Conservation (phyloP, 2,329 filamentous ascomycete species). For the Trichophyton mentagrophytes region DNA sequence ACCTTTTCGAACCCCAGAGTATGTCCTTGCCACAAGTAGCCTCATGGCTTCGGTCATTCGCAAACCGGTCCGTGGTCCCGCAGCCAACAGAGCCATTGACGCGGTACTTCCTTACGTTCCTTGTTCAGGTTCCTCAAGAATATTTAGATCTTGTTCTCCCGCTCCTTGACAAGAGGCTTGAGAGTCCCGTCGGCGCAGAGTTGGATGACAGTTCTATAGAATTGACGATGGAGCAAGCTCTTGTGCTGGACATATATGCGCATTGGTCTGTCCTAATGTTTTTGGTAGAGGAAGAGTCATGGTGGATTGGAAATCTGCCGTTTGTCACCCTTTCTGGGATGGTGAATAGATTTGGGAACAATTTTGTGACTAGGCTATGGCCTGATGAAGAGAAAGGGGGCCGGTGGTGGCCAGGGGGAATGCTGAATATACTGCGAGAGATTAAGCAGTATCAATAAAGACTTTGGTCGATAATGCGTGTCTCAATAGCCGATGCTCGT, state of each 20-base stretch:
- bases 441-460: conserved; percentile 1
- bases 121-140: conserved; percentile 3
- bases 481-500: no score
- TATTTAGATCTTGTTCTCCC: conserved; percentile 6
- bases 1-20: conserved; percentile 1
- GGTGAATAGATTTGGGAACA: conserved; percentile 14
- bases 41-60: conserved; percentile 5
- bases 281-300: conserved; percentile 15
- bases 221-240: conserved; percentile 12
- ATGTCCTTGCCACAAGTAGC: conserved; percentile 2
- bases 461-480: background rate
- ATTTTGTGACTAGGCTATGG: conserved; percentile 4
- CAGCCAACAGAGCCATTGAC: conserved; percentile 6
- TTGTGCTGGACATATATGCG: conserved; percentile 17
- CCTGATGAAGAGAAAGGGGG: background rate
- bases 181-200: background rate
- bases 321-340: conserved; percentile 13
- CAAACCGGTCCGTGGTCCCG: conserved; percentile 2
- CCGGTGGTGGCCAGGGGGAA: conserved; percentile 8
- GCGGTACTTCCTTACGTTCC: conserved; percentile 5
- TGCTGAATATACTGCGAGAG: conserved; percentile 6
- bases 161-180: conserved; percentile 6
- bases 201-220: conserved; percentile 1
- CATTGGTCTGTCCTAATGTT: conserved; percentile 18
- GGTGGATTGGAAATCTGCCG: conserved; percentile 17